These are phyloP conservation scores for Mortierella sp. DNA, from an alignment of 371 early-diverging fungal species.

Conservation along the genomic window DNA sequence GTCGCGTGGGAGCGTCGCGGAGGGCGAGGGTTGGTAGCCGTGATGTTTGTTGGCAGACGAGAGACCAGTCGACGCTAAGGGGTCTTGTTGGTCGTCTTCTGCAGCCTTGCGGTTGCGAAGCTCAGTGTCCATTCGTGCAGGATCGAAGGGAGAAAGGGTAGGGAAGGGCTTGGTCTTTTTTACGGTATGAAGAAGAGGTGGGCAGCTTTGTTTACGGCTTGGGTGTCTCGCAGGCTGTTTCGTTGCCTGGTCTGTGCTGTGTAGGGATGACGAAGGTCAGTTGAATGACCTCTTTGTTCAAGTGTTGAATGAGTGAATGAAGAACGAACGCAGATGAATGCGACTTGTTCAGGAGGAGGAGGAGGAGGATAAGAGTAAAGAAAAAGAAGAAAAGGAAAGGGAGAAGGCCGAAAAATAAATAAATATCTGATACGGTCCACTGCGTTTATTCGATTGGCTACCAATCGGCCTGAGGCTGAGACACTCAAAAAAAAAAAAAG, in stretches of 20 bases:
- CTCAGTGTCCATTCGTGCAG: conserved; percentile 37
- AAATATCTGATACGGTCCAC: conserved; percentile 5
- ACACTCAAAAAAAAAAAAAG: background rate
- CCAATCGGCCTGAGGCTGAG: background rate
- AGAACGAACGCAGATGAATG: conserved; percentile 2
- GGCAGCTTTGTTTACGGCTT: background rate
- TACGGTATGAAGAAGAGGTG: background rate
- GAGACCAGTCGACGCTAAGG: conserved; percentile 11
- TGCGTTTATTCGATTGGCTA: conserved; percentile 5
- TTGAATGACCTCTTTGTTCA: conserved; percentile 31
- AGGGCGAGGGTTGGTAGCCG: conserved; percentile 7
- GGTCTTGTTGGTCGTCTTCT: conserved; percentile 13
- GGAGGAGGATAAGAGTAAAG: background rate
- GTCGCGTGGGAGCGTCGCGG: conserved; percentile 1
- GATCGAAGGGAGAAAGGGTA: background rate
- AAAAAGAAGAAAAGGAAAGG: no score
- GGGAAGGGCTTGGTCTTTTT: background rate
- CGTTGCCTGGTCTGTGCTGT: conserved; percentile 3
- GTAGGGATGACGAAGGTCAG: conserved; percentile 13
- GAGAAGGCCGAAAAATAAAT: no score
- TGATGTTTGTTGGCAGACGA: conserved; percentile 49
- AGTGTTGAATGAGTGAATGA: conserved; percentile 9
- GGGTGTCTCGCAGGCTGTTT: background rate
- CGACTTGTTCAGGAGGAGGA: background rate
- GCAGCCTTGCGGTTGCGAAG: conserved; percentile 46